These are phyloP conservation scores for Bifiguratus adelaidae DNA, from an alignment of 192 early-diverging fungal species.

Conservation along the genomic window DNA sequence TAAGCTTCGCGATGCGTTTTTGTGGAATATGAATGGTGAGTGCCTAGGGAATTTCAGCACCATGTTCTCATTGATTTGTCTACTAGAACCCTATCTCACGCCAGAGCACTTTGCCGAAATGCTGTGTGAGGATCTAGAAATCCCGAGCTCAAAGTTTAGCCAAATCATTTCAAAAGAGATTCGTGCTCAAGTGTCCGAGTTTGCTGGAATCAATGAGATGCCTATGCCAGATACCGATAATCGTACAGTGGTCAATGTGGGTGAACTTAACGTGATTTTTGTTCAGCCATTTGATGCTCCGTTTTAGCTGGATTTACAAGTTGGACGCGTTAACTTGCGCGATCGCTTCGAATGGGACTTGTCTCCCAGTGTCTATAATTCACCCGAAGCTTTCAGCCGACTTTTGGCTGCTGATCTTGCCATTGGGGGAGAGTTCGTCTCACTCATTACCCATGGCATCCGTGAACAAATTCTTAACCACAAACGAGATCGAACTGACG, in stretches of 20 bases:
- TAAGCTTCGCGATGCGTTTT: conserved; percentile 79
- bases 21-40: conserved; percentile 84
- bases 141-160: conserved; percentile 36
- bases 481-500: conserved; percentile 38
- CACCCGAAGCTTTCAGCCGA: conserved; percentile 65
- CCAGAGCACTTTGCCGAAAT: conserved; percentile 81
- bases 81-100: conserved; percentile 56
- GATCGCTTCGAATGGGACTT: conserved; percentile 94
- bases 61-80: conserved; percentile 1
- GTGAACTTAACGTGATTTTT: conserved; percentile 8
- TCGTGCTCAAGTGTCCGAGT: conserved; percentile 47
- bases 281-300: too few relatives aligned
- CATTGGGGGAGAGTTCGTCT: conserved; percentile 69
- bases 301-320: conserved; percentile 71
- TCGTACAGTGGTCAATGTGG: conserved; percentile 38
- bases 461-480: conserved; percentile 59
- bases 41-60: neutral
- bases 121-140: conserved; percentile 66
- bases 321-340: conserved; percentile 66
- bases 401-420: conserved; percentile 61
- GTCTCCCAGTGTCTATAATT: conserved; percentile 16
- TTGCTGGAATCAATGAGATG: conserved; percentile 35
- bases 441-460: conserved; percentile 64
- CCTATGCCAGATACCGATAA: conserved; percentile 26
- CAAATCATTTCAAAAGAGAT: conserved; percentile 44